Percentiles rank a stretch among this genome's conserved stretches.
Conservation (phyloP, 2,329 filamentous ascomycete species). For the Tetracladium maxilliforme region DNA sequence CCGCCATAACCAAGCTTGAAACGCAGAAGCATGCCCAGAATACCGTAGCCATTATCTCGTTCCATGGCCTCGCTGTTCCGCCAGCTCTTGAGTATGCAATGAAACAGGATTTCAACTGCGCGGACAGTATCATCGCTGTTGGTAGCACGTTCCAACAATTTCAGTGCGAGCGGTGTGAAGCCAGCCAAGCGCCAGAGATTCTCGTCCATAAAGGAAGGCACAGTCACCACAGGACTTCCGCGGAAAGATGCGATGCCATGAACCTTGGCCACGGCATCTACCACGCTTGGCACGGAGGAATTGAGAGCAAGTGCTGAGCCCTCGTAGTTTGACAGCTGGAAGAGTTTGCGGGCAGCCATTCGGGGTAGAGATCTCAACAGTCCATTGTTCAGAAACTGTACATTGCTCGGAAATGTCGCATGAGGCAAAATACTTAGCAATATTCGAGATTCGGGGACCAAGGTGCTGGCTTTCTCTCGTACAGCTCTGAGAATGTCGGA, state of each 20-base stretch:
- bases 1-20: conserved; percentile 56
- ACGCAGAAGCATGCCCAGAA: conserved; percentile 69
- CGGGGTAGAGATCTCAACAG: conserved; percentile 65
- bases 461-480: conserved; percentile 64
- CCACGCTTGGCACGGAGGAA: conserved; percentile 71
- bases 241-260: conserved; percentile 73
- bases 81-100: conserved; percentile 83
- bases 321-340: conserved; percentile 55
- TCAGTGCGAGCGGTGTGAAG: conserved; percentile 72
- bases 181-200: conserved; percentile 88
- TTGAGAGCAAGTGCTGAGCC: conserved; percentile 77
- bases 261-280: conserved; percentile 69
- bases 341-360: conserved; percentile 51
- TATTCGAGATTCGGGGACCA: conserved; percentile 71
- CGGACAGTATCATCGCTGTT: conserved; percentile 57
- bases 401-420: conserved; percentile 56
- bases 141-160: conserved; percentile 64
- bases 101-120: conserved; percentile 71
- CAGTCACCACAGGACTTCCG: conserved; percentile 67
- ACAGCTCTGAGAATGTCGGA: conserved; percentile 89
- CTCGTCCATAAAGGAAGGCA: conserved; percentile 79
- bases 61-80: conserved; percentile 98
- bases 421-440: conserved; percentile 72
- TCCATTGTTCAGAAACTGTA: no score
- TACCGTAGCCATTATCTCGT: conserved; percentile 82